Evolutionary conservation across 257 asterid genomes (phyloP), one percentile per base, ranked within the genome.

Genomic region (Scutellaria baicalensis): DNA sequence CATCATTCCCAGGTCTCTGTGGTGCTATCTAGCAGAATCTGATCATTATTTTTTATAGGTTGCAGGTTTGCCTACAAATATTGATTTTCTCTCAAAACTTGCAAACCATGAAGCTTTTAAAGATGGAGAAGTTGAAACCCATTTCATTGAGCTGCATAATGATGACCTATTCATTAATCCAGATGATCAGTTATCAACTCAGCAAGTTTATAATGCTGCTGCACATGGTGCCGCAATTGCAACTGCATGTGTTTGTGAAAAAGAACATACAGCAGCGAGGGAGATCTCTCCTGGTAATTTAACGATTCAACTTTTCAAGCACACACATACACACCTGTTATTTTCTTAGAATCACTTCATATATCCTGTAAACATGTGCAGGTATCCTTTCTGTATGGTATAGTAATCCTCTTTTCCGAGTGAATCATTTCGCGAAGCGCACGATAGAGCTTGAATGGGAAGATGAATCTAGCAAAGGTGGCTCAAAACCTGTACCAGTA

Each of bases 51-150:
- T 79, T 66, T 54, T 70, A 42, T 79, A 94, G 99, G 97, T 94
- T 79, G 99, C 96, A 63, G 99, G 99, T 83, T 79, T 94, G 79
- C 99, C 99, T 42, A 94, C 97, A 78, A 94, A 13, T 16, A 23
- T 94, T 35, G 97, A 87, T 85, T 91, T 94, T 83, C 86, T 94
- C 71, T 65, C 65, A 54, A 89, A 91, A 76, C 96, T 94, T 72
- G 93, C 90, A 39, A 81, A 80, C 67, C 96, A 93, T 64, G 75
- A 57, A 70, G 96, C 96, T 73, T 94, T 94, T 71, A 81, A 71
- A 63, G 80, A 79, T 59, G 96, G 99, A 60, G 95, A 91, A 69
- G 96, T 94, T 16, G 97, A 91, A 77, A 91, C 99, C 52, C 92
- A 94, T 86, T 94, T 94, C 76, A 94, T 91, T 68, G 97, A 91